Evolutionary conservation across 2,329 filamentous ascomycete species (phyloP).

Genomic region (Epichloe brachyelytri): DNA sequence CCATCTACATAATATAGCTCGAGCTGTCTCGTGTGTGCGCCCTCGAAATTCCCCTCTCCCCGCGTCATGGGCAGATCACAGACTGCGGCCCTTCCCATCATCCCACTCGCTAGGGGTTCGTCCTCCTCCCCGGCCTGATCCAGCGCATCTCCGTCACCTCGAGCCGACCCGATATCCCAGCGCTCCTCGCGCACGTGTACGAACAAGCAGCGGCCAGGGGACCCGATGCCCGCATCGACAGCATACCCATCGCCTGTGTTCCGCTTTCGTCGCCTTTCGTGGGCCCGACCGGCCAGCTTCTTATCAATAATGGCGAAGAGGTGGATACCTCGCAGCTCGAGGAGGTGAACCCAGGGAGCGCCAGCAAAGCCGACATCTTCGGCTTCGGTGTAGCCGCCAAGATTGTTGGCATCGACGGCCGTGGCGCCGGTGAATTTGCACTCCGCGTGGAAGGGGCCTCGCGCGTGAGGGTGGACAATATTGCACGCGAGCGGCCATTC

Average conservation of each 20-base stretch:
- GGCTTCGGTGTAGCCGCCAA: constrained; percentile 70
- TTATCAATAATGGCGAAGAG: constrained; percentile 53
- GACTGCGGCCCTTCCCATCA: constrained; percentile 52
- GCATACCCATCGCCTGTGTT: constrained; percentile 74
- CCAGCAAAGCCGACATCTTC: constrained; percentile 63
- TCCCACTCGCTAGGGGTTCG: constrained; percentile 67
- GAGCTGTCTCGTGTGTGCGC: not conserved
- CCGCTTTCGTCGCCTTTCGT: constrained; percentile 68
- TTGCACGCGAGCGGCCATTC: constrained; percentile 64
- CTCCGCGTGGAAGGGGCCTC: constrained; percentile 77
- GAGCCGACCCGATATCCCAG: constrained; percentile 73
- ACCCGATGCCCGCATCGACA: constrained; percentile 48
- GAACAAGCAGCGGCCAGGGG: constrained; percentile 59
- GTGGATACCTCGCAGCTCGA: constrained; percentile 29
- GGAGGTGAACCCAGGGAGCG: constrained; percentile 44
- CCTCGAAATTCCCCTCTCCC: not conserved
- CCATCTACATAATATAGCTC: not conserved
- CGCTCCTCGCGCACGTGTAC: constrained; percentile 76
- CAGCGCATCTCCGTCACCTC: constrained; percentile 71
- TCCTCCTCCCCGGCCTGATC: constrained; percentile 76
- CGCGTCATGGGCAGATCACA: constrained; percentile 27
- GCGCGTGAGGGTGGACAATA: constrained; percentile 55
- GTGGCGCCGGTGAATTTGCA: constrained; percentile 62
- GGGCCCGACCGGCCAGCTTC: constrained; percentile 58
- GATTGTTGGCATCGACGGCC: constrained; percentile 65